phyloP scores from a whole-genome alignment of 192 early-diverging fungal genomes.

The Coemansia sp. region DNA sequence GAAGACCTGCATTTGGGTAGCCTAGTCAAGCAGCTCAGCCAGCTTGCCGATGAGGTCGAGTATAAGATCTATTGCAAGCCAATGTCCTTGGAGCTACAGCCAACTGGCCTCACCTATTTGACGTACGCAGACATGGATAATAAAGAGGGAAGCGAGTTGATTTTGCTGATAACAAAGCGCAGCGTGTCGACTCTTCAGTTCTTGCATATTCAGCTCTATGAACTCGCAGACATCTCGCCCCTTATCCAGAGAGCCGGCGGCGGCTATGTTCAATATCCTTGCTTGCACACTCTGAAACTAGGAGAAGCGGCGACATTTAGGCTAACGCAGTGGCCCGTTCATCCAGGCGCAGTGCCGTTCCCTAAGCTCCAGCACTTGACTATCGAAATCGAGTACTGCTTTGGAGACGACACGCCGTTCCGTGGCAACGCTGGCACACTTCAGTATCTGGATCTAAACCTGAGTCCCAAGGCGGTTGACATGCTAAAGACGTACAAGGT shows the following conservation, averaged over 20 bases:
- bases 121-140: neutral
- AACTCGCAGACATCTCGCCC: neutral
- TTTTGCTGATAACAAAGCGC: neutral
- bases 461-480: neutral
- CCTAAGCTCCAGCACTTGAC: neutral
- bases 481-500: neutral
- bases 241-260: neutral
- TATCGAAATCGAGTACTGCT: neutral
- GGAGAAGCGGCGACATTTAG: neutral
- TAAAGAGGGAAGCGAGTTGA: neutral
- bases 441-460: neutral
- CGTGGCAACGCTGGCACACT: neutral
- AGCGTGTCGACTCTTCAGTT: neutral
- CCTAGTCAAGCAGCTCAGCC: neutral
- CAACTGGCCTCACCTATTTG: neutral
- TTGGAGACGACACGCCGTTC: neutral
- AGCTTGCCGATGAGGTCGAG: neutral
- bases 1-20: neutral
- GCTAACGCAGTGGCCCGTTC: neutral
- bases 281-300: neutral
- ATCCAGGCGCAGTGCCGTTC: neutral
- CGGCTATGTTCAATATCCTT: neutral
- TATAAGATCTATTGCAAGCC: neutral
- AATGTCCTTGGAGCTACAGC: neutral
- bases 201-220: neutral